Evolutionary conservation across 2,329 filamentous ascomycete genomes (phyloP).

Genomic region (Ceratocystis diversiconidia): DNA sequence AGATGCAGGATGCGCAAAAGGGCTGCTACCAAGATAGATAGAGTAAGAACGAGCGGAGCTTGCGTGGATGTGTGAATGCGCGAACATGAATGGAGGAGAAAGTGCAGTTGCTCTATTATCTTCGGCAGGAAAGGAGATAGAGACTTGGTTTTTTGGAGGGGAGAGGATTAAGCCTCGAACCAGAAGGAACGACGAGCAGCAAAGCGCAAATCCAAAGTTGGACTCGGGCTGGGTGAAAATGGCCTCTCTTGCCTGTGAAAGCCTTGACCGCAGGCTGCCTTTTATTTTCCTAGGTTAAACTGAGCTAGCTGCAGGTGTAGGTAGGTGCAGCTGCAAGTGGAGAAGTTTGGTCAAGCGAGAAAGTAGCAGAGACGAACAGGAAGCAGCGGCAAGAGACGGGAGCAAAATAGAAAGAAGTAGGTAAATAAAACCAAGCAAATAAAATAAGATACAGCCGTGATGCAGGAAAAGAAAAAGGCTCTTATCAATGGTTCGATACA

Average conservation of each 20-base stretch:
- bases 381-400: neutral
- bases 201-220: neutral
- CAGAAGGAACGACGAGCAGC: neutral
- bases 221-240: neutral
- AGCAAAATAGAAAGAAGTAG: neutral
- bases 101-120: neutral
- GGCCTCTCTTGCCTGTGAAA: neutral
- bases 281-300: neutral
- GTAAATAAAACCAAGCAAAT: neutral
- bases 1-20: slow-evolving; percentile 17
- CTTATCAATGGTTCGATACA: neutral
- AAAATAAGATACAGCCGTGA: neutral
- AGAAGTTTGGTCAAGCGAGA: neutral
- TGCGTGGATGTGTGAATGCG: neutral
- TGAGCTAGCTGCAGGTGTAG: slow-evolving; percentile 6
- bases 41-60: neutral
- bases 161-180: neutral
- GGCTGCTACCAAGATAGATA: slow-evolving; percentile 6
- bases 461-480: neutral
- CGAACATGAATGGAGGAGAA: neutral
- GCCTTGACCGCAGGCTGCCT: slow-evolving; percentile 3
- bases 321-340: slow-evolving; percentile 4
- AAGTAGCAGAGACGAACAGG: neutral
- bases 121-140: neutral
- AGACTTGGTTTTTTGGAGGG: neutral